Base-by-base conservation (phyloP, 179 eudicot genomes). In the Corrigiola litoralis region DNA sequence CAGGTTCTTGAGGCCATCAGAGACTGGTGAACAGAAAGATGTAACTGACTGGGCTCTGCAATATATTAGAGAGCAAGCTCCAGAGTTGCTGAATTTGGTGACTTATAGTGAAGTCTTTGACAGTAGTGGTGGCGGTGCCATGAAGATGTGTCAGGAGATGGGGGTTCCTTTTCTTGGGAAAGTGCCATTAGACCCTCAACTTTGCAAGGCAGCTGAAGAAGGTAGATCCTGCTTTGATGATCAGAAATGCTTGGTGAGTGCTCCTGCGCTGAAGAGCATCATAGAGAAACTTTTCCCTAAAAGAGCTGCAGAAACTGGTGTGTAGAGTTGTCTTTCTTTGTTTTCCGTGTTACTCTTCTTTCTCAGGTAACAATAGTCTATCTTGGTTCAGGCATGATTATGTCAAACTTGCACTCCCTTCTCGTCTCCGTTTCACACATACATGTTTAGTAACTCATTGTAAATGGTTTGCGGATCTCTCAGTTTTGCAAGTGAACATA, bases 141-240 rank as follows among this genome's bases (percentile, higher is more conserved):
- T 68, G 24, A 85, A 79, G 59, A 92, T 92, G 98, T 92, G 98
- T 47, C 58, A 50, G 7, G 98, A 89, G 33, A 81, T 87, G 95
- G 87, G 88, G 0, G 89, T 89, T 20, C 85, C 92, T 1, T 92
- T 92, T 70, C 87, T 92, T 7, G 98, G 96, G 6, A 87, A 82
- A 71, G 95, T 92, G 44, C 98, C 98, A 0, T 36, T 92, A 66
- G 98, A 92, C 44, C 98, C 98, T 1, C 89, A 81, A 77, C 83
- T 89, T 20, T 77, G 96, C 73, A 92, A 81, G 81, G 98, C 95
- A 1, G 92, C 96, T 4, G 98, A 92, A 77, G 95, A 89, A 78
- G 96, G 98, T 51, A 74, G 86, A 48, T 92, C 98, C 3, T 92
- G 98, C 82, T 92, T 92, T 48, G 72, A 69, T 41, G 95, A 81